These are phyloP conservation scores for Phaeomoniella chlamydospora DNA, from an alignment of 2,329 filamentous ascomycete genomes.

Conservation along the genomic window DNA sequence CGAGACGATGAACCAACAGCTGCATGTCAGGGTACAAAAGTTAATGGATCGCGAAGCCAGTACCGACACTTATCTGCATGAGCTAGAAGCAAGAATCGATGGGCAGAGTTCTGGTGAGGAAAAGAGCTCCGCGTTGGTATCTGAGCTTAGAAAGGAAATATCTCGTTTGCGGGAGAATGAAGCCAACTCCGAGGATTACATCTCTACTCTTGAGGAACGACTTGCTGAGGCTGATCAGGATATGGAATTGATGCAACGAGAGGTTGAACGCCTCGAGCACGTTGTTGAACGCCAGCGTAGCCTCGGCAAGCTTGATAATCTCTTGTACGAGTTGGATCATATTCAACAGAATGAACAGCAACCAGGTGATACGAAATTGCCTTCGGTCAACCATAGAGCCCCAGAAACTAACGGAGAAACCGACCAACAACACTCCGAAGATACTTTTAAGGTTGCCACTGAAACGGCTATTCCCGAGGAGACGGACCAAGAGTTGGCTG, in stretches of 20 bases:
- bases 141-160: slow-evolving; percentile 84
- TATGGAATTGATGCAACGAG: slow-evolving; percentile 88
- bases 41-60: slow-evolving; percentile 79
- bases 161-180: slow-evolving; percentile 80
- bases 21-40: slow-evolving; percentile 84
- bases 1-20: slow-evolving; percentile 80
- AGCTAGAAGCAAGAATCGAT: slow-evolving; percentile 80
- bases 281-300: slow-evolving; percentile 91
- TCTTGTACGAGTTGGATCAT: slow-evolving; percentile 79
- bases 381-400: slow-evolving; percentile 23
- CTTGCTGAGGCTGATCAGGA: slow-evolving; percentile 94
- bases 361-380: slow-evolving; percentile 18
- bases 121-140: slow-evolving; percentile 72
- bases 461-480: slow-evolving; percentile 30
- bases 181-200: slow-evolving; percentile 84
- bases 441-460: slow-evolving; percentile 27
- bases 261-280: slow-evolving; percentile 86
- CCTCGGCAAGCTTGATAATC: slow-evolving; percentile 82
- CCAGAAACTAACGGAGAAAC: not conserved
- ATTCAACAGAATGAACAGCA: slow-evolving; percentile 47
- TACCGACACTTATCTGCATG: slow-evolving; percentile 85
- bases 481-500: slow-evolving; percentile 22
- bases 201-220: slow-evolving; percentile 88
- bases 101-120: slow-evolving; percentile 85
- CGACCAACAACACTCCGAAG: slow-evolving; percentile 16